Base-by-base conservation (phyloP, 2,329 filamentous ascomycete genomes). In the Hymenoscyphus occultus region DNA sequence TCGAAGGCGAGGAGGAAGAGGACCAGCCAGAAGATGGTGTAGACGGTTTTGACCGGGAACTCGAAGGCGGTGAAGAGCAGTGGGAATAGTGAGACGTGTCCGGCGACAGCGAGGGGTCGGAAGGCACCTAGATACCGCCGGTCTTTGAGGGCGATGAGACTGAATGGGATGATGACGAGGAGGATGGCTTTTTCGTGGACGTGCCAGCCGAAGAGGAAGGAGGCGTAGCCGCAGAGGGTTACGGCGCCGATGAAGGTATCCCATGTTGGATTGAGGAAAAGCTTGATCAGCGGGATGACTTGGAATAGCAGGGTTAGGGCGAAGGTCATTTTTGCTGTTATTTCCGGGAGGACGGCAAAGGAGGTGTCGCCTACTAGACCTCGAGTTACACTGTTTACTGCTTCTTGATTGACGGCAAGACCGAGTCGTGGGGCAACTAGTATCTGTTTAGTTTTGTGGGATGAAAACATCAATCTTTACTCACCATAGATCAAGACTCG, bases 131-230 rank as follows among this genome's bases (percentile, higher is more conserved):
- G 87, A 75, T 97, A 93, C 32, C 95, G 88, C 61, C 95, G 87
- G 76, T 98, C 93, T 76, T 90, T 90, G 61, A 98, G 85, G 0
- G 94, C 93, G 66, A 98, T 89, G 67, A 99, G 84, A 71, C 91
- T 96, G 81, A 98, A 98, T 0, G 95, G 95, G 59, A 98, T 91
- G 70, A 99, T 93, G 74, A 98, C 90, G 22, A 98, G 85, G 28
- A 99, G 84, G 64, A 99, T 91, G 1, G 95, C 95, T 78, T 99
- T 99, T 76, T 99, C 95, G 73, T 99, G 95, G 9, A 99, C 95
- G 75, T 99, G 95, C 93, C 94, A 99, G 64, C 95, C 94, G 72
- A 98, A 98, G 10, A 99, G 83, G 79, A 99, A 99, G 0, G 94
- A 97, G 0, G 94, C 91, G 75, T 97, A 99, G 65, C 92, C 95